Evolutionary conservation across 495 filamentous ascomycete species (phyloP).

Genomic region (Peziza echinospora): DNA sequence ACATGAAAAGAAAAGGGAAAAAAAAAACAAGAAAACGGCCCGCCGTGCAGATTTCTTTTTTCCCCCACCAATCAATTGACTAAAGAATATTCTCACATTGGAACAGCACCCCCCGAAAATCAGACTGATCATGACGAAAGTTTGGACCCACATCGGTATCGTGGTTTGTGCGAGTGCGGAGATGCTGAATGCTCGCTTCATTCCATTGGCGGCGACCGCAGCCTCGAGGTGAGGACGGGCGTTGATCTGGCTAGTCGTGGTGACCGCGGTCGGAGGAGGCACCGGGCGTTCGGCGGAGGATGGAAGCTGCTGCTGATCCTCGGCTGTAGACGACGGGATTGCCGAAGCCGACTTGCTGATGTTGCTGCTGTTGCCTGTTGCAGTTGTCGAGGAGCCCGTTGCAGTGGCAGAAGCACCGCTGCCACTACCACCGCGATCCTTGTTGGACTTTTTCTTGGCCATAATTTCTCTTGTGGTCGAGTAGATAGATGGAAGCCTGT

Average conservation of each 20-base stretch:
- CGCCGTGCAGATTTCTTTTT: too few relatives aligned
- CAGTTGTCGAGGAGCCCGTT: too few relatives aligned
- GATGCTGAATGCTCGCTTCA: slow-evolving; percentile 4
- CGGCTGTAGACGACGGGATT: too few relatives aligned
- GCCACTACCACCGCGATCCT: too few relatives aligned
- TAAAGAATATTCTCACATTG: slow-evolving; percentile 41
- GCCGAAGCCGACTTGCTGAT: too few relatives aligned
- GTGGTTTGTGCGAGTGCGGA: slow-evolving; percentile 27
- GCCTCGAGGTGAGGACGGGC: slow-evolving; percentile 17
- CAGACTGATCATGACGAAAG: slow-evolving; percentile 51
- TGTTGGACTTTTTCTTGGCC: too few relatives aligned
- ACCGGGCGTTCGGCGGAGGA: background rate
- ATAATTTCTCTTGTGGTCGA: too few relatives aligned
- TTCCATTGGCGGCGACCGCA: slow-evolving; percentile 11
- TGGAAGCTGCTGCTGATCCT: too few relatives aligned
- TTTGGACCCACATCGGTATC: slow-evolving; percentile 44
- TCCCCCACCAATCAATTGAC: background rate
- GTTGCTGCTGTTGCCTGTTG: too few relatives aligned
- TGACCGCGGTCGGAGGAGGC: background rate
- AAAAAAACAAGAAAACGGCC: too few relatives aligned
- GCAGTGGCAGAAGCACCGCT: too few relatives aligned
- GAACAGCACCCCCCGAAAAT: slow-evolving; percentile 97
- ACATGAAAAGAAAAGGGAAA: background rate
- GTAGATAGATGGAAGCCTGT: too few relatives aligned
- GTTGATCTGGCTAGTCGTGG: slow-evolving; percentile 18